A percentile compares a stretch with the other conserved stretches of the same genome.
Evolutionary conservation across 768 basidiomycete species (phyloP).

Genomic region (Serendipita indica): DNA sequence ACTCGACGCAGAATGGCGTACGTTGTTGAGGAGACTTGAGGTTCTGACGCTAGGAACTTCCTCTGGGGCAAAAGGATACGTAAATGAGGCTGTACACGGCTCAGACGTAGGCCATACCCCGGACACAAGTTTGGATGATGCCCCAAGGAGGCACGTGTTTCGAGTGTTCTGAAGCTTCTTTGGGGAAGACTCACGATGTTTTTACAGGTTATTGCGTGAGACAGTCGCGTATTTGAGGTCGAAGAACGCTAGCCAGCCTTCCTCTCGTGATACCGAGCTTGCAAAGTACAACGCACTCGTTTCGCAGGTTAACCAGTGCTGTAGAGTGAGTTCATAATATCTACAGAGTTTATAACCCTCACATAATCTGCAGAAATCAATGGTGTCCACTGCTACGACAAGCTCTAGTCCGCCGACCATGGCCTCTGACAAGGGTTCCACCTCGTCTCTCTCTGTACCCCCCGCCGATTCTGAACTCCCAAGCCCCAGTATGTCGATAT

Average conservation of each 20-base stretch:
- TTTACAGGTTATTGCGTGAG: neutral
- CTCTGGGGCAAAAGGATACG: neutral
- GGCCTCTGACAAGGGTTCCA: constrained; percentile 7
- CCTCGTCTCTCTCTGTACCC: neutral
- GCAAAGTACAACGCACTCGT: constrained; percentile 7
- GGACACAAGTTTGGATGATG: neutral
- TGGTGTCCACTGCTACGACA: neutral
- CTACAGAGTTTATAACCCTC: too few species aligned
- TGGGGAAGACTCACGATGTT: neutral
- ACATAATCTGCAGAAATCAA: neutral
- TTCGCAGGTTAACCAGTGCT: neutral
- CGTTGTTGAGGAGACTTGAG: neutral
- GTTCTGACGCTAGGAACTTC: neutral
- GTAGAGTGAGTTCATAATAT: neutral
- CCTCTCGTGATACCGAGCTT: neutral
- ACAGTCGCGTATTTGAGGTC: neutral
- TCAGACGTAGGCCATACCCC: neutral
- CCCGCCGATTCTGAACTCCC: neutral
- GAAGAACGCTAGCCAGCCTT: neutral
- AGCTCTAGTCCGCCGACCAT: constrained; percentile 8
- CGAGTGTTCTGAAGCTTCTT: neutral
- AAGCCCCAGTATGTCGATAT: neutral
- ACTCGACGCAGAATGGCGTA: neutral
- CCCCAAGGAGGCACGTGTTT: neutral
- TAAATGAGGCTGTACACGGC: neutral